A percentile compares a stretch with the other conserved stretches of the same genome.
Evolutionary conservation across 2,329 filamentous ascomycete species (phyloP).

Genomic region (Truncatella angustata): DNA sequence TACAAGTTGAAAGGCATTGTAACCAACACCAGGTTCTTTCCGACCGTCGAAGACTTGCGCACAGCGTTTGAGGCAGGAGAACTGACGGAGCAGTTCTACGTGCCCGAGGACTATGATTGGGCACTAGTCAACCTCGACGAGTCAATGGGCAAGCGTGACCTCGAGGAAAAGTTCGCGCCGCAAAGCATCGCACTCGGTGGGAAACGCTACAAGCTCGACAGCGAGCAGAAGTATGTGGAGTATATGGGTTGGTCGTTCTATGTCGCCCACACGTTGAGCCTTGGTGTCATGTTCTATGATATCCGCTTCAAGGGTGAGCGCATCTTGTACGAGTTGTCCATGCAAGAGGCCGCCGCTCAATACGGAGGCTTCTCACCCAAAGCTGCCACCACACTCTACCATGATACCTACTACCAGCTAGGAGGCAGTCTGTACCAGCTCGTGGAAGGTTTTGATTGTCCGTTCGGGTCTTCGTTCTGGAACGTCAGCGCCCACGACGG

Average conservation of each 20-base stretch:
- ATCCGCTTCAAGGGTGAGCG: conserved; percentile 49
- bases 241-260: conserved; percentile 55
- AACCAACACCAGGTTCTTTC: conserved; percentile 37
- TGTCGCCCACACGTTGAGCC: conserved; percentile 40
- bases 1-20: conserved; percentile 42
- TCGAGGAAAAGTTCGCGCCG: conserved; percentile 34
- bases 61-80: conserved; percentile 36
- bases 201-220: conserved; percentile 42
- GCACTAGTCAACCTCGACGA: conserved; percentile 32
- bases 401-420: conserved; percentile 38
- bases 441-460: conserved; percentile 41
- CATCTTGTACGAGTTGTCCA: conserved; percentile 49
- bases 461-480: conserved; percentile 35
- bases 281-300: conserved; percentile 46
- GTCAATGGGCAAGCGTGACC: conserved; percentile 28
- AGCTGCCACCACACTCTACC: conserved; percentile 38
- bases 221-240: conserved; percentile 43
- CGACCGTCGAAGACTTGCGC: conserved; percentile 30
- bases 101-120: conserved; percentile 32
- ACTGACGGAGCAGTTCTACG: conserved; percentile 31
- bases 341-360: conserved; percentile 52
- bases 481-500: conserved; percentile 30
- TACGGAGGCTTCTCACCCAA: conserved; percentile 48
- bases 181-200: conserved; percentile 36
- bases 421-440: conserved; percentile 34